Base-by-base conservation (phyloP, 108 stramenopile genomes). In the Nannochloropsis salina region DNA sequence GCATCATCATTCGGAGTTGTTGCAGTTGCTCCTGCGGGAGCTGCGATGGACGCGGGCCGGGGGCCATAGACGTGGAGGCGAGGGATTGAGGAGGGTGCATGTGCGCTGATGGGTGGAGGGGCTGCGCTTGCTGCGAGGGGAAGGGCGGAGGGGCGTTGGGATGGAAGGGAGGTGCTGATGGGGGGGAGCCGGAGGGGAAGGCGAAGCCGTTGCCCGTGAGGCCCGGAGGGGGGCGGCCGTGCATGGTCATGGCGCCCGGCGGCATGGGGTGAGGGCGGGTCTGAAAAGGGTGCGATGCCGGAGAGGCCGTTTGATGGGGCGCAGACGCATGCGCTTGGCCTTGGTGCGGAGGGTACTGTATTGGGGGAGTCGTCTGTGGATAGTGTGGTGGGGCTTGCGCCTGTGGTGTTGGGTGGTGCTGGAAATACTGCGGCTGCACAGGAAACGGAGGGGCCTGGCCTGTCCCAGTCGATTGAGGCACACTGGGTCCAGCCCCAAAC, bases 191-290 rank as follows among this genome's bases (percentile, higher is more conserved):
- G 20, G 20, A 82, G 82, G 82, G 5, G 82, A 4, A 82, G 82
- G 82, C 43, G 20, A 82, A 44, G 82, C 82, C 43, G 82, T 20
- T 15, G 82, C n/a, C 8, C 43, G 82, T 15, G 82, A 82, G 82
- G 82, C n/a, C 82, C 82, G 5, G 18, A 4, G 44, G 82, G 2
- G 15, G 43, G 82, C n/a, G 61, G 61, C 15, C 5, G 31, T 31
- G 61, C 61, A 74, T 74, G 1, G n/a, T 74, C 61, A 74, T 74
- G 20, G n/a, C n/a, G 61, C 61, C 61, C n/a, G 61, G 61, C n/a
- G 61, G 61, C 61, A 74, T 8, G 61, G 8, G 61, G n/a, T 15
- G 61, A 3, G 61, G 61, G 20, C n/a, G 61, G 20, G n/a, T 3
- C 2, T 74, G 61, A n/a, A 74, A 74, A 74, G 61, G 61, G n/a